phyloP scores from a whole-genome alignment of 2,329 filamentous ascomycete genomes.

The Cladosporium sp. region DNA sequence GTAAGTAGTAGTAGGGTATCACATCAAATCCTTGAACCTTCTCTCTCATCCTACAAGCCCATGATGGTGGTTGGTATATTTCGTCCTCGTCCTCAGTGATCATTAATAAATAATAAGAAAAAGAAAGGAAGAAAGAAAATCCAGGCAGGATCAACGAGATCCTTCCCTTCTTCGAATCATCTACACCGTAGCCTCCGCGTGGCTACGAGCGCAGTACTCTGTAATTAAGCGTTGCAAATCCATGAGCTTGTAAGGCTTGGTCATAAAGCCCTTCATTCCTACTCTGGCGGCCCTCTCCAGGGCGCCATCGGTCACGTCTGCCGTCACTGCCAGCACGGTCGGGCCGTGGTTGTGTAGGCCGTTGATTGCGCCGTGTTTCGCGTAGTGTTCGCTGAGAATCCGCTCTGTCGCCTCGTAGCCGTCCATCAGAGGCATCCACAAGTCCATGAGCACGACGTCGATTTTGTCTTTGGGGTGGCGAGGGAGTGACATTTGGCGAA shows the following conservation, averaged over 20 bases:
- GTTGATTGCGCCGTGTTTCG: background rate
- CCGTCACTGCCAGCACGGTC: slow-evolving; percentile 59
- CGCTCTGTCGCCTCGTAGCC: slow-evolving; percentile 63
- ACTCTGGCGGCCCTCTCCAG: slow-evolving; percentile 55
- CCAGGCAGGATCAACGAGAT: no score
- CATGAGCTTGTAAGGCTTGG: slow-evolving; percentile 60
- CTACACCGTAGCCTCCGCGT: slow-evolving; percentile 2
- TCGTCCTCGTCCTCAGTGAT: no score
- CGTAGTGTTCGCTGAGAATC: slow-evolving; percentile 51
- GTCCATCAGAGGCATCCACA: slow-evolving; percentile 73
- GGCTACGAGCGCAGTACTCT: slow-evolving; percentile 36
- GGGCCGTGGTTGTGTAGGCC: slow-evolving; percentile 6
- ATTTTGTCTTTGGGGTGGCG: slow-evolving; percentile 37
- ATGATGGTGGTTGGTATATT: no score
- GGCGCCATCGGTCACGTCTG: slow-evolving; percentile 61
- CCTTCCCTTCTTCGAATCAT: no score
- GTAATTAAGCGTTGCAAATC: slow-evolving; percentile 58
- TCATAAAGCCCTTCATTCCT: slow-evolving; percentile 65
- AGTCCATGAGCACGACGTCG: slow-evolving; percentile 66
- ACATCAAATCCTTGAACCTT: no score
- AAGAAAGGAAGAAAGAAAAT: no score
- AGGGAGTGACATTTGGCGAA: slow-evolving; percentile 49
- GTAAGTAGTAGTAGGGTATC: no score
- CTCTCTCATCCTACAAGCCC: no score
- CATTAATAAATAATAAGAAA: no score